Conservation (phyloP, 805 yeast species). For the Kodamaea laetipori region DNA sequence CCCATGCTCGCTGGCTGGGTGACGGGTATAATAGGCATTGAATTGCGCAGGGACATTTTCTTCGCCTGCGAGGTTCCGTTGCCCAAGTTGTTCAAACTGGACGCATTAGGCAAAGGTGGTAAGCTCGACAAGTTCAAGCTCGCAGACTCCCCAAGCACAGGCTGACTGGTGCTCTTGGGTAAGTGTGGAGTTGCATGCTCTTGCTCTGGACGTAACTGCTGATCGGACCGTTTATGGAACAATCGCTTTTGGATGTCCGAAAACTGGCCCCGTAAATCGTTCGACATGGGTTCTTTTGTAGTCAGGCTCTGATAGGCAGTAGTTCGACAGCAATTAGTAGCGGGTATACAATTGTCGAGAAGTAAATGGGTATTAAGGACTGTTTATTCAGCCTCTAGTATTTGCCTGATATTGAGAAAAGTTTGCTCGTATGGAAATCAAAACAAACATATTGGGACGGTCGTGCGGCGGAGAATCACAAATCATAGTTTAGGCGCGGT, state of each 20-base stretch:
- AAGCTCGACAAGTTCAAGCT: neutral
- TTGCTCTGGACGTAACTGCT: slow-evolving; percentile 13
- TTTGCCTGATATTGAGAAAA: slow-evolving; percentile 1
- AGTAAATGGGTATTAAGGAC: slow-evolving; percentile 4
- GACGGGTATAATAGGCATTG: slow-evolving; percentile 13
- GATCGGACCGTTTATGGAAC: slow-evolving; percentile 25
- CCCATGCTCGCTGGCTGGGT: slow-evolving; percentile 27
- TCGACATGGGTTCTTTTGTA: too few species aligned
- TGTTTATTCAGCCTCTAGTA: slow-evolving; percentile 7
- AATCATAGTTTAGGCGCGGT: slow-evolving; percentile 3
- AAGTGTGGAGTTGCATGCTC: slow-evolving; percentile 6
- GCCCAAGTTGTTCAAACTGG: neutral
- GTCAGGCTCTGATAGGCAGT: neutral
- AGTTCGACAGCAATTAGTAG: slow-evolving; percentile 1
- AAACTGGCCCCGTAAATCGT: slow-evolving; percentile 34
- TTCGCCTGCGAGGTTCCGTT: slow-evolving; percentile 4
- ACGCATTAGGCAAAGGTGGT: slow-evolving; percentile 6
- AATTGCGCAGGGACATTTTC: slow-evolving; percentile 7
- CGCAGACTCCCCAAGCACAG: slow-evolving; percentile 2
- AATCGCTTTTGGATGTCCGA: slow-evolving; percentile 44
- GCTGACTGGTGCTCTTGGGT: slow-evolving; percentile 6
- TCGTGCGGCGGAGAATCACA: slow-evolving; percentile 5
- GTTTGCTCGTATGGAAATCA: slow-evolving; percentile 7
- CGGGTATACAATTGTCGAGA: neutral
- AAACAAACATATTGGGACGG: slow-evolving; percentile 5